Conservation (phyloP, 768 basidiomycete genomes). For the Chalciporus pseudorubinellus region DNA sequence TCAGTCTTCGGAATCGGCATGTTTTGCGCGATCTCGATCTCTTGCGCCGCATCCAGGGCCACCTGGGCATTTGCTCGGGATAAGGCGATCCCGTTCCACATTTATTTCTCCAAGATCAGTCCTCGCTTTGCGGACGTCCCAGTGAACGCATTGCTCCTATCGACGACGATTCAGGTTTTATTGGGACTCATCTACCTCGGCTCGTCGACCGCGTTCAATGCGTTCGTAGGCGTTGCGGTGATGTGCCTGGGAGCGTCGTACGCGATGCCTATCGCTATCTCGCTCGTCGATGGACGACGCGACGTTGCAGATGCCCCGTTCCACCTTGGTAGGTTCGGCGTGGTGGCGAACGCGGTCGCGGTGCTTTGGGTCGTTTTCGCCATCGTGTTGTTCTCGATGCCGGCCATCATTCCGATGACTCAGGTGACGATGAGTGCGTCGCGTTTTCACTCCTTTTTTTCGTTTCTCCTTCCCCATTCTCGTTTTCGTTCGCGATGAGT, state of each 20-base stretch:
- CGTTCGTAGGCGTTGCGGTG: constrained; percentile 63
- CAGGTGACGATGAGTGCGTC: constrained; percentile 46
- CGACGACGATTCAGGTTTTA: constrained; percentile 54
- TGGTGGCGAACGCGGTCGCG: constrained; percentile 46
- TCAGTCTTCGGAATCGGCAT: constrained; percentile 53
- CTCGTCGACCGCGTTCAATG: constrained; percentile 62
- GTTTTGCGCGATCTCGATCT: constrained; percentile 66
- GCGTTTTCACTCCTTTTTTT: background rate
- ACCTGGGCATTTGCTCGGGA: constrained; percentile 74
- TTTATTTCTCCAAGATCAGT: constrained; percentile 46
- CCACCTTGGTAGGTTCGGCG: constrained; percentile 45
- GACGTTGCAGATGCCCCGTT: constrained; percentile 51
- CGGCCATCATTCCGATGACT: constrained; percentile 56
- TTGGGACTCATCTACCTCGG: constrained; percentile 64
- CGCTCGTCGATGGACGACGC: constrained; percentile 42
- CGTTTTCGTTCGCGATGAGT: background rate
- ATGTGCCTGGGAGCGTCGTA: constrained; percentile 67
- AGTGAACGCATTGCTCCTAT: constrained; percentile 58
- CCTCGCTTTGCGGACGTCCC: constrained; percentile 46
- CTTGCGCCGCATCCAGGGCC: constrained; percentile 63
- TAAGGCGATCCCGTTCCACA: constrained; percentile 56
- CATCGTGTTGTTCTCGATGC: constrained; percentile 69
- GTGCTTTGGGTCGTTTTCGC: constrained; percentile 61
- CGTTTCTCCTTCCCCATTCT: background rate
- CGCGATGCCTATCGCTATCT: constrained; percentile 58